Evolutionary conservation across 257 asterid species (phyloP), one percentile per base, ranked within the genome.

Genomic region (Solanum clarkiae): DNA sequence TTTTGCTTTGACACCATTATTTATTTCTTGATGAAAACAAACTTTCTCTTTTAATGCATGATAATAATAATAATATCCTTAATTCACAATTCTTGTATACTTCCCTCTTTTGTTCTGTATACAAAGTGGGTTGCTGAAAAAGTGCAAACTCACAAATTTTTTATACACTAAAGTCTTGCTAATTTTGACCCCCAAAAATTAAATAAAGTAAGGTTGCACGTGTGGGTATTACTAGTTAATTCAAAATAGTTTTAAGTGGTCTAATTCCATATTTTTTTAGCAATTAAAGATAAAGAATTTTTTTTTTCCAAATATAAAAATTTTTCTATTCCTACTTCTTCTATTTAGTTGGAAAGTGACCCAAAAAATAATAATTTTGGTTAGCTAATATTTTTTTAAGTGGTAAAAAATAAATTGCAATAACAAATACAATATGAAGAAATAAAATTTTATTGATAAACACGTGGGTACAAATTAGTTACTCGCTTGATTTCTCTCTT

Each of bases 291-390:
- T 51, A 24, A 49, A 51, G 62, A 49, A 53, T 79, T 20, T 59
- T 10, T 79, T 79, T 53, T 79, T 47, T 29, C 79, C 11, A 53
- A 53, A 79, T 53, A 53, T 53, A 15, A 79, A 9, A 51, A 53
- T 53, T 17, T 53, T 70, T 29, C 80, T 70, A 20, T 9, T 59
- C 4, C 69, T 22, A 9, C 80, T 26, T 15, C 13, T 9, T 32
- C 36, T 32, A 56, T 79, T 62, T 49, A 79, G 69, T 68, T 56
- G 88, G 90, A 85, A 85, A 83, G 88, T 47, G 90, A 88, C 90
- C n/a, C 8, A 20, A 45, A 14, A 26, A 79, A 53, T 53, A 53
- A 53, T 26, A 53, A 26, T 16, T 53, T 53, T 80, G 84, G 77
- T 54, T 44, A 24, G 81, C 36, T 32, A 32, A 32, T 0, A 32